Base-by-base conservation (phyloP, 371 early-diverging fungal species). In the Mycotypha africana region DNA sequence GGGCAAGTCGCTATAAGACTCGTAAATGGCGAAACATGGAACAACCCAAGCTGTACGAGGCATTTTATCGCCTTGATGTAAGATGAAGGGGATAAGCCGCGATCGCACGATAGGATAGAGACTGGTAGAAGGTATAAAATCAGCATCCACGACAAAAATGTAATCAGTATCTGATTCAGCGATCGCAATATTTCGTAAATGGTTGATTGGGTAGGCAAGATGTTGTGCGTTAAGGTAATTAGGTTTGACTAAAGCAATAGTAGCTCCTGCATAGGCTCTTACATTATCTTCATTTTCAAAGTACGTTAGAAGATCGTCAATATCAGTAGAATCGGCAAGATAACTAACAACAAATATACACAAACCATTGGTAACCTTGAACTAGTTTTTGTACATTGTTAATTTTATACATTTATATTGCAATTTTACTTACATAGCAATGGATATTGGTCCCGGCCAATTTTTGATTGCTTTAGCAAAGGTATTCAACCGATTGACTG, bases 71-170 rank as follows among this genome's bases (percentile, higher is more conserved):
- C 40, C 42, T 23, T 45, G 54, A 38, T 30, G 38, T 20, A 54
- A 35, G 3, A 74, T 41, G 2, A 39, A 41, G 2, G 62, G 60
- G 15, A 77, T 37, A 3, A 77, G 42, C 1, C 45, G 34, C 2
- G 59, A 47, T 19, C 45, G 45, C 3, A 72, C 56, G 17, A 59
- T 60, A 2, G 34, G 40, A 34, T 78, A 75, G 4, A 84, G 48
- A 14, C 59, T 55, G 1, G 45, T 37, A 2, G 74, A 69, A 9
- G 82, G 82, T 7, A 71, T 59, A 50, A 84, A 84, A 44, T 84
- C 84, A 4, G 81, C 82, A 46, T 84, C 82, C 22, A 82, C 71
- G 17, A 79, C 76, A 56, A 76, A 69, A 7, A 76, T 64, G 46
- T 76, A 77, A 4, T 72, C 67, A 0, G 81, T 76, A 4, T 49